Evolutionary conservation across 2,329 filamentous ascomycete genomes (phyloP), one percentile per base, ranked within the genome.

Genomic region (Colletotrichum tabaci): DNA sequence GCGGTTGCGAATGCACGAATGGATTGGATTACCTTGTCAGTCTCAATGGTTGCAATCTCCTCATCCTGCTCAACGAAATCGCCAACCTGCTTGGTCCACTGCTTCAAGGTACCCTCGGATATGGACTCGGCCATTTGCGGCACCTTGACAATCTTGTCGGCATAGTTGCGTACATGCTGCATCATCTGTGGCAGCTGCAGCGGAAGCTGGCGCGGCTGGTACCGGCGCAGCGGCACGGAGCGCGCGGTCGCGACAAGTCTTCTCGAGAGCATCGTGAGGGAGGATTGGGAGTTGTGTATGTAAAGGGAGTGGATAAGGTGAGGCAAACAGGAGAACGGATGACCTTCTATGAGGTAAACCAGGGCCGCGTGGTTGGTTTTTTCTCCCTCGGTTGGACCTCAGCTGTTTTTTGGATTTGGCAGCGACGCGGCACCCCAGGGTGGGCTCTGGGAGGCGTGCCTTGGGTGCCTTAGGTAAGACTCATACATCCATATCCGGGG

Each of bases 41-140:
- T 99, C 85, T 99, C 96, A 79, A 99, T 99, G 61, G 96, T 98
- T 42, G 96, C 96, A 82, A 99, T 96, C 83, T 99, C 96, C 85
- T 98, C 96, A 80, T 99, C 96, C 78, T 92, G 92, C 86, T 97
- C 95, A 63, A 99, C 95, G 77, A 91, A 95, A 82, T 99, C 96
- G 79, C 96, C 96, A 77, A 98, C 87, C 84, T 96, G 82, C 82
- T 98, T 98, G 79, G 90, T 93, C 87, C 95, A 98, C 81, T 98
- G 95, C 86, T 98, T 98, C 79, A 99, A 83, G 26, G 96, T 99
- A 73, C 96, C 96, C 84, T 99, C 96, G 55, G 94, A 97, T 82
- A 99, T 98, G 61, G 96, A 98, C 84, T 99, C 96, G 74, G 96
- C 96, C 96, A 99, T 98, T 81, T 96, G 90, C 44, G 96, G 96